Base-by-base conservation (phyloP, 2,329 filamentous ascomycete species). In the Claviceps paspali region DNA sequence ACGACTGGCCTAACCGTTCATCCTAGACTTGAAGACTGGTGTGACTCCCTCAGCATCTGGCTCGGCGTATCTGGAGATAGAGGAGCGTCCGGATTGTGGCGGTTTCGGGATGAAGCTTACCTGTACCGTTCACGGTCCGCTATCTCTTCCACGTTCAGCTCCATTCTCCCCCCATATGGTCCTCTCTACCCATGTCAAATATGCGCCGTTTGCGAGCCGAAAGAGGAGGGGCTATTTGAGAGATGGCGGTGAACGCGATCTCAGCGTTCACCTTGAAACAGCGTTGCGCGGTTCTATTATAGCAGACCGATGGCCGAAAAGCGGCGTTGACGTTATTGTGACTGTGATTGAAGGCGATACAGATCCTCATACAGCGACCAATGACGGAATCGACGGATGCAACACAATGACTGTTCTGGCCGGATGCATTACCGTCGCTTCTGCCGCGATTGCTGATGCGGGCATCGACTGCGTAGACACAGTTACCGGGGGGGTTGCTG, bases 221-320 rank as follows among this genome's bases (percentile, higher is more conserved):
- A 73, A 80, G 49, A 72, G 91, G 41, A 74, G 82, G 54, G 85
- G 87, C 10, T 94, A 95, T 54, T 64, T 94, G 17, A 77, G 87
- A 33, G 88, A 96, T 55, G 69, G 79, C 12, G 79, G 72, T 43
- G 91, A 98, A 62, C 74, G 87, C 35, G 91, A 98, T 53, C 68
- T 98, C 2, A 84, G 84, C 10, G 81, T 87, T 9, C 88, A 96
- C 55, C 65, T 98, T 3, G 87, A 96, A 58, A 88, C 85, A 12
- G 87, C 91, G 19, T 67, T 98, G 35, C 74, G 86, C 24, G 88
- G 88, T 1, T 82, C 85, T 6, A 77, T 96, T 35, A 88, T 96
- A 52, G 86, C 85, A 11, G 87, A 95, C 54, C 70, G 88, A 40
- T 98, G 88, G 84, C 91, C 91, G n/a, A 98, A 98, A 66, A 94